Conservation (phyloP, 805 yeast genomes). For the Monosporozyma siamensis region DNA sequence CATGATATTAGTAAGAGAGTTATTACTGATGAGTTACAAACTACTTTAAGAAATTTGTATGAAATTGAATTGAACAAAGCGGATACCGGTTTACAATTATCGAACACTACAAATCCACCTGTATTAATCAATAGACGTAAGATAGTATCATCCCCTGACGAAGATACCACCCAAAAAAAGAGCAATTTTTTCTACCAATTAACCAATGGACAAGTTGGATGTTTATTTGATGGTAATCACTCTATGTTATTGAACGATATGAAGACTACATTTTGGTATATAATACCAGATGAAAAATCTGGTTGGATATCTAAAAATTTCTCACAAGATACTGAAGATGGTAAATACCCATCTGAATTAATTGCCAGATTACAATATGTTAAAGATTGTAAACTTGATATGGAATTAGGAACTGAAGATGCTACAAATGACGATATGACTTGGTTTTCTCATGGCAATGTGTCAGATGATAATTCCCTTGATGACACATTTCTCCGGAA, state of each 20-base stretch:
- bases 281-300: slow-evolving; percentile 35
- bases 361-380: slow-evolving; percentile 65
- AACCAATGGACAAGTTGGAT: slow-evolving; percentile 82
- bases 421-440: slow-evolving; percentile 39
- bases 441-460: slow-evolving; percentile 37
- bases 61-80: neutral
- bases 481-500: slow-evolving; percentile 65
- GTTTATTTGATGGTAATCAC: slow-evolving; percentile 63
- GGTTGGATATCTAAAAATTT: slow-evolving; percentile 43
- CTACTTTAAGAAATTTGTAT: neutral
- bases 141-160: neutral
- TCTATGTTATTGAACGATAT: slow-evolving; percentile 58
- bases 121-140: neutral
- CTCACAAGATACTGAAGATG: neutral
- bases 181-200: slow-evolving; percentile 47
- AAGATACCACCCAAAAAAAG: neutral
- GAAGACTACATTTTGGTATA: slow-evolving; percentile 48
- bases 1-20: neutral
- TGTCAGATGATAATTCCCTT: slow-evolving; percentile 39
- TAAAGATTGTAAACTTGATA: neutral
- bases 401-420: neutral
- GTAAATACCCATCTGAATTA: slow-evolving; percentile 36
- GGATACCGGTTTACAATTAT: neutral
- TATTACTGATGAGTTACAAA: slow-evolving; percentile 1
- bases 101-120: no score